Evolutionary conservation across 1,139 yeast species (phyloP).

Genomic region (Meyerozyma athensensis): DNA sequence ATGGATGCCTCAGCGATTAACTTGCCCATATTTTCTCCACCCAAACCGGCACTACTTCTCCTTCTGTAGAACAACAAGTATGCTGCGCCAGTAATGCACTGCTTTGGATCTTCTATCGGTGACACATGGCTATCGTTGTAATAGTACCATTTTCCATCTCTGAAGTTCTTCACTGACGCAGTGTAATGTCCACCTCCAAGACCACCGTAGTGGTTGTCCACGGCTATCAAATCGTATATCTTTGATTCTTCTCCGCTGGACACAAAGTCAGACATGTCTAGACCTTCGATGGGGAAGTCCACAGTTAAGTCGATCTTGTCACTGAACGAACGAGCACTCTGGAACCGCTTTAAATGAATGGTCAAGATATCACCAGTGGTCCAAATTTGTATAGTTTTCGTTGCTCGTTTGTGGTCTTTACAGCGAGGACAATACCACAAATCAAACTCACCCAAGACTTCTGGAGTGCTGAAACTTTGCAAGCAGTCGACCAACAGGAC

Average conservation of each 20-base stretch:
- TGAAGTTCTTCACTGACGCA: conserved; percentile 76
- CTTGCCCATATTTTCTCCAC: conserved; percentile 26
- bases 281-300: conserved; percentile 80
- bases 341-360: conserved; percentile 86
- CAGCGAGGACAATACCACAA: conserved; percentile 93
- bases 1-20: conserved; percentile 9
- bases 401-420: conserved; percentile 84
- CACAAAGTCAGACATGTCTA: conserved; percentile 64
- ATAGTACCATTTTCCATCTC: conserved; percentile 81
- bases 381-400: conserved; percentile 90
- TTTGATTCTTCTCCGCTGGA: conserved; percentile 32
- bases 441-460: conserved; percentile 82
- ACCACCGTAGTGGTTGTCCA: conserved; percentile 94
- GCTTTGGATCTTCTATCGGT: conserved; percentile 51
- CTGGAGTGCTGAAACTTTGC: conserved; percentile 71
- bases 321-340: conserved; percentile 77
- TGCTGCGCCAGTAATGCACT: conserved; percentile 76
- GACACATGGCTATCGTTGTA: conserved; percentile 83
- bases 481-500: conserved; percentile 74
- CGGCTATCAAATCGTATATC: conserved; percentile 83
- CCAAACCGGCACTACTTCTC: conserved; percentile 35
- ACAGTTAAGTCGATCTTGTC: conserved; percentile 86
- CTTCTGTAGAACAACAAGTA: conserved; percentile 80
- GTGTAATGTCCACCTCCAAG: conserved; percentile 98
- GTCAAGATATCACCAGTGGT: conserved; percentile 84